Conservation (phyloP, 257 asterid species). For the Misopates orontium region DNA sequence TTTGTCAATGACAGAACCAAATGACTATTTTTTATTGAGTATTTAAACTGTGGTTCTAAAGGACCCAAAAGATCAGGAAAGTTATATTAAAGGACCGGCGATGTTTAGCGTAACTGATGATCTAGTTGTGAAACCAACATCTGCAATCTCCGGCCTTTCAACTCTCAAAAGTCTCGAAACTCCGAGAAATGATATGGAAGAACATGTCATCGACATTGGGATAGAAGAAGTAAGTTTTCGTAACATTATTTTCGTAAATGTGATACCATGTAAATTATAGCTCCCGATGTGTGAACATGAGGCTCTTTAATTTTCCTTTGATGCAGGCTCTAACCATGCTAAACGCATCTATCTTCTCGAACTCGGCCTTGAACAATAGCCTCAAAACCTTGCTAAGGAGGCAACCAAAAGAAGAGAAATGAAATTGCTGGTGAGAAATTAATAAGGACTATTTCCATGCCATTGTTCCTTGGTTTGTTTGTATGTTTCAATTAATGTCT, state of each 20-base stretch:
- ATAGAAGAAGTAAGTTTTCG: conserved; percentile 17
- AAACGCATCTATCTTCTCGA: neutral
- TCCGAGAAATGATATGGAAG: conserved; percentile 18
- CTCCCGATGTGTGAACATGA: too few relatives aligned
- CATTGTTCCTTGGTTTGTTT: too few relatives aligned
- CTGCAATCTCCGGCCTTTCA: neutral
- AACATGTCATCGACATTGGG: conserved; percentile 12
- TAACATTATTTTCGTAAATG: neutral
- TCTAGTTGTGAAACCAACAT: conserved; percentile 8
- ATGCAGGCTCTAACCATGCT: conserved; percentile 1
- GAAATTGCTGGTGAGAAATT: too few relatives aligned
- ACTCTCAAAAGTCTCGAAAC: neutral
- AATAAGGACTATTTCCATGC: too few relatives aligned
- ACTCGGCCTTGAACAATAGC: neutral
- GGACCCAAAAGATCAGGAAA: conserved; percentile 21
- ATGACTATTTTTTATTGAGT: too few relatives aligned
- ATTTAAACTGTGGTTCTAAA: neutral
- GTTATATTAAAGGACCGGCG: conserved; percentile 1
- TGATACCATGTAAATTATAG: neutral
- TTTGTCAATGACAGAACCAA: too few relatives aligned
- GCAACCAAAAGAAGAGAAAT: too few relatives aligned
- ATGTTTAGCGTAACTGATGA: conserved; percentile 16
- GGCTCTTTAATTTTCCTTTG: neutral
- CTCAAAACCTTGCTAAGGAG: too few relatives aligned
- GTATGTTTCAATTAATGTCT: too few relatives aligned